phyloP scores from a whole-genome alignment of 345 rosid species.

The Brassica rapa region DNA sequence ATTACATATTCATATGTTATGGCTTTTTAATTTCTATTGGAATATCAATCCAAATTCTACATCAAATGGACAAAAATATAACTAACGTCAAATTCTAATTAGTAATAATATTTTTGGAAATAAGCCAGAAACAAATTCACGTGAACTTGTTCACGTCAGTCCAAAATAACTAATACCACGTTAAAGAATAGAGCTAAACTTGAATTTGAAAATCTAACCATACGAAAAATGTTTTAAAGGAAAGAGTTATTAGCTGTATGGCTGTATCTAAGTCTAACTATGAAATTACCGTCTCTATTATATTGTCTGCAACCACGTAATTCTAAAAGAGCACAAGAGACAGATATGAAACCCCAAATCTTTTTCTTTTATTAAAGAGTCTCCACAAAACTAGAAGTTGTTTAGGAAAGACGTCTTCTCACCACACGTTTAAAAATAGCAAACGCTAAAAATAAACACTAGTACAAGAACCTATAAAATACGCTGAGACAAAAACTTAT shows the following conservation, averaged over 20 bases:
- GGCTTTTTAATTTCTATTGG: background rate
- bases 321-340: background rate
- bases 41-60: no score
- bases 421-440: conserved; percentile 36
- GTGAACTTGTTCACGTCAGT: no score
- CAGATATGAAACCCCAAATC: conserved; percentile 11
- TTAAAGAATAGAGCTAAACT: no score
- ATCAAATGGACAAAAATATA: no score
- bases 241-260: background rate
- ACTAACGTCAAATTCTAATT: no score
- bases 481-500: background rate
- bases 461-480: conserved; percentile 18
- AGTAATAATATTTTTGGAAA: no score
- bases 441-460: conserved; percentile 29
- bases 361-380: background rate
- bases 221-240: no score
- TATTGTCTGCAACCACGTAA: conserved; percentile 3
- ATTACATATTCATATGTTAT: background rate
- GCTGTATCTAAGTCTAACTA: background rate
- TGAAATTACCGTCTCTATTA: background rate
- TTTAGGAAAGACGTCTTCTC: conserved; percentile 24
- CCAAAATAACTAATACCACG: no score
- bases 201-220: no score
- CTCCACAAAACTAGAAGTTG: conserved; percentile 24
- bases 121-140: no score